A percentile compares a stretch with the other conserved stretches of the same genome.
Evolutionary conservation across 129 eudicot species (phyloP).

Genomic region (Logfia minima): DNA sequence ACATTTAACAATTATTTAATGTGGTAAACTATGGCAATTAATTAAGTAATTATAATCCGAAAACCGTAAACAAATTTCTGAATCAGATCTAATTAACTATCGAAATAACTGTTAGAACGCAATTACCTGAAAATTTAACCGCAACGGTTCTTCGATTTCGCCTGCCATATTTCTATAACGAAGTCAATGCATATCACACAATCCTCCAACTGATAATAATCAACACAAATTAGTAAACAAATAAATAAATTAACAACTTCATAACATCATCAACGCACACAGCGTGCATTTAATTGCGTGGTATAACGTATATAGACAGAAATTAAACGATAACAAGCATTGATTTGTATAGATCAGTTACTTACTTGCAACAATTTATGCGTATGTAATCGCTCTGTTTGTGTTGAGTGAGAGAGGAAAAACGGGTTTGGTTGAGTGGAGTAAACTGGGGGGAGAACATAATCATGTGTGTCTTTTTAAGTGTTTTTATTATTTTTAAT

Average conservation of each 20-base stretch:
- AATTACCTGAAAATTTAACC: slow-evolving; percentile 35
- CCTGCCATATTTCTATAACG: slow-evolving; percentile 29
- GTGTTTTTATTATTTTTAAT: slow-evolving; percentile 1
- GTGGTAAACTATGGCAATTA: not conserved
- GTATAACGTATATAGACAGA: not conserved
- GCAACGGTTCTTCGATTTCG: slow-evolving; percentile 38
- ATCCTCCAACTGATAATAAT: not conserved
- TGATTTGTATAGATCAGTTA: not conserved
- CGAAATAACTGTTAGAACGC: slow-evolving; percentile 7
- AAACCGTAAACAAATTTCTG: slow-evolving; percentile 1
- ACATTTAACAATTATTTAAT: not conserved
- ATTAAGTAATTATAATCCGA: slow-evolving; percentile 2
- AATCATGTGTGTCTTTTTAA: slow-evolving; percentile 7
- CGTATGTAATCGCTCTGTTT: not conserved
- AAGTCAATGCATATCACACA: slow-evolving; percentile 27
- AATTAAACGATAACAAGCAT: not conserved
- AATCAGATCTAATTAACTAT: slow-evolving; percentile 25
- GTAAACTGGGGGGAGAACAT: slow-evolving; percentile 18
- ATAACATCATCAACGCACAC: not conserved
- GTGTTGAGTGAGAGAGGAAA: slow-evolving; percentile 12
- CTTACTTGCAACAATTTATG: not conserved
- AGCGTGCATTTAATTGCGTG: not conserved
- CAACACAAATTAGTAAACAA: not conserved
- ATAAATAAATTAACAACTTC: not conserved
- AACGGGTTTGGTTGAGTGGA: slow-evolving; percentile 27